Conservation (phyloP, 1,284 basidiomycete genomes). For the Sanghuangporus sanghuang region DNA sequence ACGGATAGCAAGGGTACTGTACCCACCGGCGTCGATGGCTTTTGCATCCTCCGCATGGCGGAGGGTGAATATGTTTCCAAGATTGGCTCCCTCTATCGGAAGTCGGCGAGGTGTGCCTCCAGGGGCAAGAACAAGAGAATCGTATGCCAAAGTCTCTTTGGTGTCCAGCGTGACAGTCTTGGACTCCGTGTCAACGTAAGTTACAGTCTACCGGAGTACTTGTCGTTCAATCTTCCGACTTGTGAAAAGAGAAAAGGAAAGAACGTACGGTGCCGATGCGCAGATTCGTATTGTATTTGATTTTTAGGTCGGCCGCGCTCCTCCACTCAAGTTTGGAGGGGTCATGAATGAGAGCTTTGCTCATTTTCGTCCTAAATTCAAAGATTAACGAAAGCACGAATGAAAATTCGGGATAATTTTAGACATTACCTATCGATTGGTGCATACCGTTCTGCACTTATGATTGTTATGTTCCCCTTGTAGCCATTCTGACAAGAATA, state of each 20-base stretch:
- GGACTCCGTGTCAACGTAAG: conserved; percentile 55
- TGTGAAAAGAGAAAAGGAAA: not conserved
- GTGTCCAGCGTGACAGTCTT: conserved; percentile 60
- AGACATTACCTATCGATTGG: conserved; percentile 76
- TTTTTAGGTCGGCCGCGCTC: conserved; percentile 68
- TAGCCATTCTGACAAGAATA: conserved; percentile 59
- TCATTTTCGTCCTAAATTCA: conserved; percentile 74
- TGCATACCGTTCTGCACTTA: conserved; percentile 75
- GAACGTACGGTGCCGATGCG: conserved; percentile 57
- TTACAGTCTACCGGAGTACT: conserved; percentile 46
- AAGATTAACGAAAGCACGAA: not conserved
- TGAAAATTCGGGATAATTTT: not conserved
- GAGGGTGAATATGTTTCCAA: conserved; percentile 78
- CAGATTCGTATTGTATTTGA: conserved; percentile 77
- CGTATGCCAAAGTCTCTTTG: conserved; percentile 59
- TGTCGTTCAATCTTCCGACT: conserved; percentile 4
- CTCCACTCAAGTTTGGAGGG: conserved; percentile 74
- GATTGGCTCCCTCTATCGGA: conserved; percentile 74
- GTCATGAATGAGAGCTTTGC: conserved; percentile 82
- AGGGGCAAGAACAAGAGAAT: conserved; percentile 69
- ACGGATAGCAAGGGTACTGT: not conserved
- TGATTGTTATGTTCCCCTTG: conserved; percentile 70
- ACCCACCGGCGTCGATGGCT: conserved; percentile 66
- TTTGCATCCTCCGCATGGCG: conserved; percentile 70
- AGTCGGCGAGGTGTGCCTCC: conserved; percentile 66